Conservation (phyloP, 1,284 basidiomycete species). For the Austroboletus novae-zelandiae region DNA sequence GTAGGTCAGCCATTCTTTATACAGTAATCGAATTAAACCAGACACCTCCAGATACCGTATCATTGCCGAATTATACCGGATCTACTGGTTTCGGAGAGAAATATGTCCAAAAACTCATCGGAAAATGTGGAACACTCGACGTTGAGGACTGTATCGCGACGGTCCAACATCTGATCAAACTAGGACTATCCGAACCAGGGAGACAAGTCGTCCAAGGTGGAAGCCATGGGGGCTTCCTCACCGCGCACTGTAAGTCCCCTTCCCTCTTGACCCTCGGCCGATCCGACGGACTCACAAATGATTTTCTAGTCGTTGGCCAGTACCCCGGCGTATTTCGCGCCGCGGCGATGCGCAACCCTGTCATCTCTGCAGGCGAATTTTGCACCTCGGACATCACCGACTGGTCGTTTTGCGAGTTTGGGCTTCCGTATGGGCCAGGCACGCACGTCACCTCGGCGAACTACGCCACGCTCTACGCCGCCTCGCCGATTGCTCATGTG, state of each 20-base stretch:
- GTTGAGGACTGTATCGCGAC: constrained; percentile 63
- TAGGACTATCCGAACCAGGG: constrained; percentile 47
- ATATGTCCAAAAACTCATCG: constrained; percentile 44
- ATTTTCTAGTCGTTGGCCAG: constrained; percentile 54
- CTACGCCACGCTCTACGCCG: constrained; percentile 44
- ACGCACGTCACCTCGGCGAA: constrained; percentile 44
- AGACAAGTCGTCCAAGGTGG: constrained; percentile 62
- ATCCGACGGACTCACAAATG: constrained; percentile 5
- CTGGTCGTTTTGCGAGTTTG: constrained; percentile 67
- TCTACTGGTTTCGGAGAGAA: constrained; percentile 53
- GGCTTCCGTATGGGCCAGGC: constrained; percentile 33
- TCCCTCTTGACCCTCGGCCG: neutral
- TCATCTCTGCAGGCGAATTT: constrained; percentile 58
- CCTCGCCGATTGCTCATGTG: constrained; percentile 60
- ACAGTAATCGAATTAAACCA: neutral
- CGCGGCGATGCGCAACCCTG: constrained; percentile 67
- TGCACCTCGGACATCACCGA: constrained; percentile 63
- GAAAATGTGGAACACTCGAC: constrained; percentile 64
- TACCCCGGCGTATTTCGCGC: constrained; percentile 62
- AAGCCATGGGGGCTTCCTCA: constrained; percentile 72
- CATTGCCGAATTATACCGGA: constrained; percentile 69
- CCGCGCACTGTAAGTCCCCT: constrained; percentile 50
- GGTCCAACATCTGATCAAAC: constrained; percentile 39
- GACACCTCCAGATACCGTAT: constrained; percentile 48
- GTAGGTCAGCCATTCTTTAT: constrained; percentile 37